Conservation (phyloP, 2,329 filamentous ascomycete species). For the Microsporum audouinii region DNA sequence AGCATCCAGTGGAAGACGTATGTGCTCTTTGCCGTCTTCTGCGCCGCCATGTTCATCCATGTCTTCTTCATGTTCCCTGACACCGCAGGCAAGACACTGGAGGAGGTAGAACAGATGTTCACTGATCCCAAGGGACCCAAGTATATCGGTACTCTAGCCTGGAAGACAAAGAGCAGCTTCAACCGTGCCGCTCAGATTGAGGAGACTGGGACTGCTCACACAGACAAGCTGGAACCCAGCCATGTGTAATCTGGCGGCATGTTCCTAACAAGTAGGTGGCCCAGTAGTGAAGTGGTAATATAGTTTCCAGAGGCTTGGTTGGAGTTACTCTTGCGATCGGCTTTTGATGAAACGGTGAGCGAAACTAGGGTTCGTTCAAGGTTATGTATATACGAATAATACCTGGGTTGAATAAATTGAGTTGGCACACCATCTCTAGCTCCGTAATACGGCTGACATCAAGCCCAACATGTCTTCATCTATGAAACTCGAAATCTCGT, state of each 20-base stretch:
- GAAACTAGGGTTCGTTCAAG: not conserved
- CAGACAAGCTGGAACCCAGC: slow-evolving; percentile 11
- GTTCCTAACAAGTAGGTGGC: not conserved
- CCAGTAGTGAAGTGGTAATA: not conserved
- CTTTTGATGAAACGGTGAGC: not conserved
- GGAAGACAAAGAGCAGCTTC: slow-evolving; percentile 27
- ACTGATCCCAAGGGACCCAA: slow-evolving; percentile 26
- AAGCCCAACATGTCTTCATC: too few relatives aligned
- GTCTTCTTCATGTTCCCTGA: slow-evolving; percentile 56
- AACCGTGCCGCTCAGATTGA: slow-evolving; percentile 23
- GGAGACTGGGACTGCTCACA: slow-evolving; percentile 19
- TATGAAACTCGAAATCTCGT: too few relatives aligned
- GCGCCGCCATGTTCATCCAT: slow-evolving; percentile 55
- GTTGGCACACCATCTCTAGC: not conserved
- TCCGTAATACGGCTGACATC: not conserved
- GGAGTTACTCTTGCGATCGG: too few relatives aligned
- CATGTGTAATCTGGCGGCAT: not conserved
- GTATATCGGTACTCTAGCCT: slow-evolving; percentile 29
- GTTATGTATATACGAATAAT: not conserved
- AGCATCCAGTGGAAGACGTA: slow-evolving; percentile 54
- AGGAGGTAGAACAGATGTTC: slow-evolving; percentile 68
- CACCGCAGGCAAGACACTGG: slow-evolving; percentile 61
- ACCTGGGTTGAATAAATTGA: not conserved
- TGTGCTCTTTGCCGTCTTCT: slow-evolving; percentile 65
- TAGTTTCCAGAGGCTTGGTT: too few relatives aligned